Evolutionary conservation across 768 basidiomycete species (phyloP).

Genomic region (Royoungia palumana): DNA sequence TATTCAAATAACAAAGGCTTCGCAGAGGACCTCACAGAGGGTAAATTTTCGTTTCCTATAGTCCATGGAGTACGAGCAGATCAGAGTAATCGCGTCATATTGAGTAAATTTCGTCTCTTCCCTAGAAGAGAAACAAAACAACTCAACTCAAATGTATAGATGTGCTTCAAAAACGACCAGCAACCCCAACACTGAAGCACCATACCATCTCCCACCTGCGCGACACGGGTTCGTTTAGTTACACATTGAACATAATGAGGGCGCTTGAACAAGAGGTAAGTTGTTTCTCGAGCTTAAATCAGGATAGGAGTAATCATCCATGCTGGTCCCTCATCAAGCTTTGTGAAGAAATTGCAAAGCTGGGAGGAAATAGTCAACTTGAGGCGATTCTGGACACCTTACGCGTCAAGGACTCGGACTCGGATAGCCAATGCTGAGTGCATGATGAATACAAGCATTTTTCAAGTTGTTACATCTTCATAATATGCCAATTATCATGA

Average conservation of each 20-base stretch:
- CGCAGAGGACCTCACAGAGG: slow-evolving; percentile 75
- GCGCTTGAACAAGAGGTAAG: slow-evolving; percentile 58
- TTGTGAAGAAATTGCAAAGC: slow-evolving; percentile 57
- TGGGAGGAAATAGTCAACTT: slow-evolving; percentile 75
- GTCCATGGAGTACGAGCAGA: slow-evolving; percentile 81
- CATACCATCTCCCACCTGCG: slow-evolving; percentile 81
- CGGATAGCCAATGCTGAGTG: neutral
- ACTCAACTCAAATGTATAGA: slow-evolving; percentile 43
- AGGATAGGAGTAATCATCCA: neutral
- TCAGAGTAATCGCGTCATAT: slow-evolving; percentile 68
- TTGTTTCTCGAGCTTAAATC: neutral
- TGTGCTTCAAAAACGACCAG: slow-evolving; percentile 87
- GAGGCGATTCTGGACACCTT: slow-evolving; percentile 56
- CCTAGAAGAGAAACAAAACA: too few relatives aligned
- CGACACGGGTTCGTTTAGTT: slow-evolving; percentile 72
- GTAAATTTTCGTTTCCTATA: slow-evolving; percentile 78
- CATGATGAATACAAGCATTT: too few relatives aligned
- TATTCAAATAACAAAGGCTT: slow-evolving; percentile 65
- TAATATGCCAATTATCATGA: too few relatives aligned
- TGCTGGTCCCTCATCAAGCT: slow-evolving; percentile 30
- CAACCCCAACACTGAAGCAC: slow-evolving; percentile 76
- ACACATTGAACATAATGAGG: slow-evolving; percentile 69
- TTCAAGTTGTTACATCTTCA: too few relatives aligned
- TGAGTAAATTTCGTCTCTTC: slow-evolving; percentile 54
- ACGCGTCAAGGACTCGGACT: slow-evolving; percentile 42